Conservation (phyloP, 257 asterid species). For the Ophiorrhiza pumila region DNA sequence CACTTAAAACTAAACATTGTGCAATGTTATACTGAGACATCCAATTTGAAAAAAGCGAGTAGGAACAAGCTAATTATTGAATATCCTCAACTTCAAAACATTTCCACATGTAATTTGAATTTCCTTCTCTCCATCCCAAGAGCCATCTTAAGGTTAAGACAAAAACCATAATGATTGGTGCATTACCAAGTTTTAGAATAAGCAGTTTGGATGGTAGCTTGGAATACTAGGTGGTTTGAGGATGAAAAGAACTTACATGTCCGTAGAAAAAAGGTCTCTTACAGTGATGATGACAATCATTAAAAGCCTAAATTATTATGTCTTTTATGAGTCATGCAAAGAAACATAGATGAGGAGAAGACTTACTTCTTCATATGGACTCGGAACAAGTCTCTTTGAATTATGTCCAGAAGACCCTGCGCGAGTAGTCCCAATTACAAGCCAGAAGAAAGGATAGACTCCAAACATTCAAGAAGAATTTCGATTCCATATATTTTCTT, state of each 20-base stretch:
- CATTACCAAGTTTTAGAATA: neutral
- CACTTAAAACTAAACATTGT: too few relatives aligned
- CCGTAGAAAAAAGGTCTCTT: too few relatives aligned
- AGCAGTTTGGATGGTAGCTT: neutral
- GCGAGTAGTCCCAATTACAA: slow-evolving; percentile 26
- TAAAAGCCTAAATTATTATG: neutral
- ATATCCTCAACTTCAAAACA: too few relatives aligned
- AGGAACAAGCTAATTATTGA: too few relatives aligned
- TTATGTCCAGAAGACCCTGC: slow-evolving; percentile 94
- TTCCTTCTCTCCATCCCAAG: too few relatives aligned
- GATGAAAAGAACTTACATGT: neutral
- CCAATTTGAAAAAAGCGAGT: too few relatives aligned
- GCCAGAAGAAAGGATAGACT: slow-evolving; percentile 2
- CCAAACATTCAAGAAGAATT: neutral
- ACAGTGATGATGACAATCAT: neutral
- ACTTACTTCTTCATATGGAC: slow-evolving; percentile 85
- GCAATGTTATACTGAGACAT: too few relatives aligned
- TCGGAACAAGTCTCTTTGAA: slow-evolving; percentile 86
- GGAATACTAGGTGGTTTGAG: neutral
- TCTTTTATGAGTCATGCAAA: neutral
- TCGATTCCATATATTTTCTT: too few relatives aligned
- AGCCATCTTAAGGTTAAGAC: too few relatives aligned
- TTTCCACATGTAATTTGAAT: too few relatives aligned
- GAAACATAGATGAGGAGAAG: slow-evolving; percentile 12
- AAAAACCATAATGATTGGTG: too few relatives aligned